Percentiles rank a stretch among this genome's conserved stretches.
phyloP scores from a whole-genome alignment of 192 early-diverging fungal species.

The Rhizophagus sp. region DNA sequence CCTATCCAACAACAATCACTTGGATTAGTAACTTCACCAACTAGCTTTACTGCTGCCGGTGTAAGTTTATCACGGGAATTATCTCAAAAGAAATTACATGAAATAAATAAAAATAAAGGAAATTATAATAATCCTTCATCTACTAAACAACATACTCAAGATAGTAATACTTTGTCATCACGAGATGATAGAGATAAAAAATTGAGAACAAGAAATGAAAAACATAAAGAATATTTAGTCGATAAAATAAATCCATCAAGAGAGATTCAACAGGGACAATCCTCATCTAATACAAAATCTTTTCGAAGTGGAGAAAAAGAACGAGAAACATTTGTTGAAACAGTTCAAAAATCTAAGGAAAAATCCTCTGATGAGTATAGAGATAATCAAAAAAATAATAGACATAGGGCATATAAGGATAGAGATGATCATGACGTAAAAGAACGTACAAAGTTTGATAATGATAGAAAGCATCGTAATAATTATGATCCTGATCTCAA shows the following conservation, averaged over 20 bases:
- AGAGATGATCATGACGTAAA: slow-evolving; percentile 36
- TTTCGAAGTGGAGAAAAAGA: not conserved
- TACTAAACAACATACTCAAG: too few species aligned
- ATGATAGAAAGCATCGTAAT: not conserved
- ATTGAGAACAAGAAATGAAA: not conserved
- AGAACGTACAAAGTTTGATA: not conserved
- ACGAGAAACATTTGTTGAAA: not conserved
- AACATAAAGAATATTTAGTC: not conserved
- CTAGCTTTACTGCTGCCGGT: not conserved
- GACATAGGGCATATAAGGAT: not conserved
- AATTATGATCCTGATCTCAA: not conserved
- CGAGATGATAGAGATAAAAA: not conserved
- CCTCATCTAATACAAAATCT: not conserved
- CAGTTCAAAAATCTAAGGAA: not conserved
- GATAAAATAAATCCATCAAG: not conserved
- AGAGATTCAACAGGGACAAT: not conserved
- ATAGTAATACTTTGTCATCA: too few species aligned
- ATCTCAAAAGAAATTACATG: not conserved
- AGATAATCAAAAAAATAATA: too few species aligned
- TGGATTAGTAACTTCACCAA: not conserved
- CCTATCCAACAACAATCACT: not conserved
- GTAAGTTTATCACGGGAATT: not conserved
- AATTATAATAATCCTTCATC: not conserved
- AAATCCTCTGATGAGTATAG: not conserved
- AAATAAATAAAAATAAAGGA: not conserved